Evolutionary conservation across 352 stramenopile species (phyloP), one percentile per base, ranked within the genome.

Genomic region (Pythium grandisporangium): DNA sequence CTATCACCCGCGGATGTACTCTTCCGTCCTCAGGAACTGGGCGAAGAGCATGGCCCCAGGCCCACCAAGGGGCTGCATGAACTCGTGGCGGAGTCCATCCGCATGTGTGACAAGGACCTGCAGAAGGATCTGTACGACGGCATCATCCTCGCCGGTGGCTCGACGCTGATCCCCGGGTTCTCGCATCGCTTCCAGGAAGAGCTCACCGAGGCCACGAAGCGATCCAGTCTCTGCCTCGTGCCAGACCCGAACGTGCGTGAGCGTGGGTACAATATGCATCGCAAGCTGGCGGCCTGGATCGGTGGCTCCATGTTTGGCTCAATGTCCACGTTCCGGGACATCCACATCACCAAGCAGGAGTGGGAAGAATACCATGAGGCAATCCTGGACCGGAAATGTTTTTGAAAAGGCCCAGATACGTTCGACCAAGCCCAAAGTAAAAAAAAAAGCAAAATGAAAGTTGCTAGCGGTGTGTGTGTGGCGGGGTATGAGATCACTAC

Each of bases 1-100:
- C 58, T 62, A 17, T 53, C 56, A 7, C 74, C 76, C 1, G 76
- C 76, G 12, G 84, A 95, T 45, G 58, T 90, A 19, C 58, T 96
- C 24, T 96, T 95, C 53, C 66, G 83, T 19, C 80, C 85, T 1
- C 70, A 78, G 10, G 63, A 98, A 32, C 66, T 96, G 19, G 84
- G 96, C 35, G 90, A 98, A 41, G 96, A 98, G 58, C 96, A 96
- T 51, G 78, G 86, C 4, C 37, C 59, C 24, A 59, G 63, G 4
- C 62, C 67, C 0, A 61, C 49, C 2, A 84, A 80, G 43, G 67
- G 68, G 56, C 81, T 84, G 55, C 98, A 84, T 77, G 96, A 80
- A 70, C 63, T 70, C 27, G 71, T 66, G 3, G 64, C 61, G 13
- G 66, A 87, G n/a, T 70, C 83, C 41, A 94, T 98, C 37, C 54